Base-by-base conservation (phyloP, 108 stramenopile genomes). In the Nitzschia sp. region DNA sequence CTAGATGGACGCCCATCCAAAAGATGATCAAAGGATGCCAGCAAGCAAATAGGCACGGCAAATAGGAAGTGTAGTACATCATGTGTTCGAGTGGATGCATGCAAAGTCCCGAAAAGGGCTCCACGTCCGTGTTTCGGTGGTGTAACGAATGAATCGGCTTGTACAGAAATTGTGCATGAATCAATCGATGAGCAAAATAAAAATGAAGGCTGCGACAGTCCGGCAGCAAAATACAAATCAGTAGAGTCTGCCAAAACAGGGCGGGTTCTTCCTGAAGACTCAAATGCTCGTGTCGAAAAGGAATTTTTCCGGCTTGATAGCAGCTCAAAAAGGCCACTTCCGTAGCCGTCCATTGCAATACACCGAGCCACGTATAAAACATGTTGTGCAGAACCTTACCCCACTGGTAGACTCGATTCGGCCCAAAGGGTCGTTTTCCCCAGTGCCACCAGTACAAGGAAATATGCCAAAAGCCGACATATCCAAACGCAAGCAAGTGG, bases 41-140 rank as follows among this genome's bases (percentile, higher is more conserved):
- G 3, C n/a, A 32, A 19, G 34, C 46, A n/a, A 27, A 9, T 19
- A 54, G 29, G 27, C 27, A 71, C 6, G 67, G 71, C 0, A 28
- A 57, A 30, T 58, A 61, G 57, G 61, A 75, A 17, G 70, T 63
- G 58, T 54, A 78, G 60, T 82, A 82, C 18, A 61, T 71, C 61
- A 76, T 21, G 51, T 78, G 77, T 46, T 82, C 81, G 26, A 78
- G 13, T 23, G 77, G 77, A 51, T 77, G 77, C 81, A 82, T 82
- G 34, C 63, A 59, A 11, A 82, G 46, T 23, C 81, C 81, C 9
- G 71, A 30, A 38, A 77, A 82, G 18, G 81, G 81, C 32, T 78
- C 81, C 2, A 62, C 26, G 34, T 82, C 74, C 26, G 65, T 71
- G 36, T 69, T 75, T 15, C 74, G 74, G 51, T 82, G 77, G 54